Conservation (phyloP, 78 protist genomes). For the Dictyostelium intermedium region DNA sequence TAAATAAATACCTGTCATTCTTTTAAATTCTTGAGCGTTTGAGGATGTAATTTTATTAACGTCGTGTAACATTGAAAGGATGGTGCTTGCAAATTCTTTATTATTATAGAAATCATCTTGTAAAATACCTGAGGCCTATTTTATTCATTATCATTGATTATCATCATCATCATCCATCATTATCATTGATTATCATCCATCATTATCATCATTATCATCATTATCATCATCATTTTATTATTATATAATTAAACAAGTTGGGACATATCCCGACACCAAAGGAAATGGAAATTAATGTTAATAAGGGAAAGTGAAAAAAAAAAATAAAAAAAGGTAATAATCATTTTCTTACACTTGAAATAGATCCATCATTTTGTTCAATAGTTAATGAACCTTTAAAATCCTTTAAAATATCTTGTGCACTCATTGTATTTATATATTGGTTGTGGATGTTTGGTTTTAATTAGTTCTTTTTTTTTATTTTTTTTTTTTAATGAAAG, state of each 20-base stretch:
- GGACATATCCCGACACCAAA: background rate
- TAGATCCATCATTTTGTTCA: slow-evolving; percentile 26
- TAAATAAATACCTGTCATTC: slow-evolving; percentile 53
- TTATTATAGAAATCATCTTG: slow-evolving; percentile 8
- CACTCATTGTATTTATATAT: slow-evolving; percentile 14
- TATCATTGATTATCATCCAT: background rate
- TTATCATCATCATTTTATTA: too few species aligned
- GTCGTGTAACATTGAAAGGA: slow-evolving; percentile 70
- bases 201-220: background rate
- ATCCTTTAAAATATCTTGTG: slow-evolving; percentile 36
- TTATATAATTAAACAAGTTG: background rate
- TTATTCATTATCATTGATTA: background rate
- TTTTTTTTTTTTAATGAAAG: background rate
- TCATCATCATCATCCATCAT: background rate
- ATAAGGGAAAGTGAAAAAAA: background rate
- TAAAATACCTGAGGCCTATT: slow-evolving; percentile 43
- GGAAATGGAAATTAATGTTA: background rate
- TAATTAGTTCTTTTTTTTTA: too few species aligned
- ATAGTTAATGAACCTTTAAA: slow-evolving; percentile 64
- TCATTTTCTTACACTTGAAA: slow-evolving; percentile 27
- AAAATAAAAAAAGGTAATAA: background rate
- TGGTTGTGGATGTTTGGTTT: background rate
- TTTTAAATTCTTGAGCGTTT: slow-evolving; percentile 54
- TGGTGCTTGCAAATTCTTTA: slow-evolving; percentile 36
- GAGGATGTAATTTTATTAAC: slow-evolving; percentile 60